Evolutionary conservation across 805 yeast genomes (phyloP).

Genomic region (Nakazawaea sp.): DNA sequence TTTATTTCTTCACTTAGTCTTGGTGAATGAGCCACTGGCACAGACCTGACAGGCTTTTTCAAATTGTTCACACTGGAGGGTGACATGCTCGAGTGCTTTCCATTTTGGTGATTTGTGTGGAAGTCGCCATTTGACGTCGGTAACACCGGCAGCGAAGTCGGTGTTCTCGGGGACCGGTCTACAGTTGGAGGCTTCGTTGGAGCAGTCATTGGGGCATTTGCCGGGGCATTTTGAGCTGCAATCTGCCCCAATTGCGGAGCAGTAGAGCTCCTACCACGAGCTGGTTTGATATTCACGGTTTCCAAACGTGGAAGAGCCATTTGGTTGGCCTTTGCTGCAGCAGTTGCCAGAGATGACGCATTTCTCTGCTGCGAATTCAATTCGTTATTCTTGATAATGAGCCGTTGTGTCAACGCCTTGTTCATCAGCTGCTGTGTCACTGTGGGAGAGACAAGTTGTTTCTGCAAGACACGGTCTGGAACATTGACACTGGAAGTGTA

Average conservation of each 20-base stretch:
- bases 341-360: slow-evolving; percentile 11
- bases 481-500: slow-evolving; percentile 11
- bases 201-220: neutral
- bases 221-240: neutral
- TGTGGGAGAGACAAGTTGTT: slow-evolving; percentile 24
- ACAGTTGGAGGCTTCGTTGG: neutral
- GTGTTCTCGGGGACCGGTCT: neutral
- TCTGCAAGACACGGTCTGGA: slow-evolving; percentile 21
- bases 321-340: slow-evolving; percentile 18
- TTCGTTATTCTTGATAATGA: slow-evolving; percentile 22
- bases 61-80: neutral
- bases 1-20: slow-evolving; percentile 12
- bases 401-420: slow-evolving; percentile 24
- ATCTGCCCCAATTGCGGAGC: neutral
- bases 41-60: neutral
- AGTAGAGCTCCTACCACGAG: slow-evolving; percentile 3
- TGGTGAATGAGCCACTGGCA: neutral
- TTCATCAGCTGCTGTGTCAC: slow-evolving; percentile 25
- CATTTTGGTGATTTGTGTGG: neutral
- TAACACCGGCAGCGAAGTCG: neutral
- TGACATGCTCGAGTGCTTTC: neutral
- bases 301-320: slow-evolving; percentile 1
- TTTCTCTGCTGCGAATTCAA: slow-evolving; percentile 18
- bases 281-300: slow-evolving; percentile 3
- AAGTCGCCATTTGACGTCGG: neutral